Base-by-base conservation (phyloP, 2,329 filamentous ascomycete species). In the Claviceps sp. region DNA sequence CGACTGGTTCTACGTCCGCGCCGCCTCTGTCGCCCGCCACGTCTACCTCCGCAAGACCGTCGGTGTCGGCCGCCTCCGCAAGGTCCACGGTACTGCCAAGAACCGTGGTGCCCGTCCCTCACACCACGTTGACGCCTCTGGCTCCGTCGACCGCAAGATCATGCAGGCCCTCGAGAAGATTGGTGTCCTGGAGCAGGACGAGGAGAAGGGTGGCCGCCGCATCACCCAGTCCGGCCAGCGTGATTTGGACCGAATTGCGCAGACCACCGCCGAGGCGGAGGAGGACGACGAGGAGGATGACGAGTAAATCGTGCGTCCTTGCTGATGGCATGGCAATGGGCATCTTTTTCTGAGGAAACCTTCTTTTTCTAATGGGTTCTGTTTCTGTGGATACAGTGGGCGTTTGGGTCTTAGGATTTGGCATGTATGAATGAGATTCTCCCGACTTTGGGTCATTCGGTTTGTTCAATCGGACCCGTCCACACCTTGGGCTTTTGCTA, bases 11-110 rank as follows among this genome's bases (percentile, higher is more conserved):
- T 87, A 84, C 75, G 73, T 83, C 71, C 90, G 93, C 70, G 90
- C 91, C 67, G 93, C 93, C 65, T 84, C 91, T 62, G 85, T 98
- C 70, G 93, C 93, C 68, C 89, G 90, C 70, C 91, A 97, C 81
- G 85, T 98, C 80, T 98, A 98, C 82, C 81, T 98, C 73, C 87
- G 93, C 79, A 98, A 98, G 83, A 96, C 90, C 59, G 90, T 98
- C 70, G 93, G 93, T 81, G 89, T 98, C 64, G 93, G 93, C 76
- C 89, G 93, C 70, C 84, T 98, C 65, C 87, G 91, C 74, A 95
- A 95, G 80, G 87, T 86, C 61, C 93, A 98, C 83, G 93, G 89
- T 67, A 86, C 82, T 65, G 86, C 87, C 79, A 96, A 95, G 85
- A 98, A 97, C 86, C 89, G 93, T 65, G 93, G 93, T 66, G 82